Evolutionary conservation across 2,329 filamentous ascomycete genomes (phyloP), one percentile per base, ranked within the genome.

Genomic region (Claviceps maximensis): DNA sequence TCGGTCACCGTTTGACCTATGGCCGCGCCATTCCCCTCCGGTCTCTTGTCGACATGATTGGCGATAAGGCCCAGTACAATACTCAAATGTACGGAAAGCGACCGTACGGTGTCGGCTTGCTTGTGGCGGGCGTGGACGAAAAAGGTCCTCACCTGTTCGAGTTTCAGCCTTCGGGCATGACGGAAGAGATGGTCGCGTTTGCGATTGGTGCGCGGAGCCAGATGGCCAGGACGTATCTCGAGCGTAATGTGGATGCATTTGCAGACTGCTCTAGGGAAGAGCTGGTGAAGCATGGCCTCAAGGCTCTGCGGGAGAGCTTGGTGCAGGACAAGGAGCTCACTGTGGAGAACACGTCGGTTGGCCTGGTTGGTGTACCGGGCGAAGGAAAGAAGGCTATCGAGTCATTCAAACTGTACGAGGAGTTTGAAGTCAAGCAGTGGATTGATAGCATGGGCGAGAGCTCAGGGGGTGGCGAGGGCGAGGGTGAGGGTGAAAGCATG

Each of bases 241-340:
- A 98, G 79, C 80, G 89, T 65, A 87, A 96, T 71, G 72, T 96
- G 56, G 90, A 95, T 58, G 74, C 82, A 60, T 97, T 98, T 68
- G 79, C 81, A 63, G 78, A 79, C 59, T 84, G 83, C 66, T 81
- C 77, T 58, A 78, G 87, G 62, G 91, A 96, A 65, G 87, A 95
- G 70, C 75, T 98, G 65, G 84, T 98, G 63, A 83, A 82, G 71
- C 93, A 98, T 74, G 93, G 91, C 33, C 74, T 98, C 65, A 80
- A 81, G 66, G 91, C 93, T 50, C 75, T 98, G 66, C 95, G 95
- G 78, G 93, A 98, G 77, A 95, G 87, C 61, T 74, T 98, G 68
- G 86, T 87, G 54, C 91, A 97, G 79, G 93, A 98, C 72, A 95
- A 94, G 76, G 90, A 97, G 78, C 74, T 98, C 68, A 97, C 91